Base-by-base conservation (phyloP, 768 basidiomycete species). In the Podaxis carcinomalis region DNA sequence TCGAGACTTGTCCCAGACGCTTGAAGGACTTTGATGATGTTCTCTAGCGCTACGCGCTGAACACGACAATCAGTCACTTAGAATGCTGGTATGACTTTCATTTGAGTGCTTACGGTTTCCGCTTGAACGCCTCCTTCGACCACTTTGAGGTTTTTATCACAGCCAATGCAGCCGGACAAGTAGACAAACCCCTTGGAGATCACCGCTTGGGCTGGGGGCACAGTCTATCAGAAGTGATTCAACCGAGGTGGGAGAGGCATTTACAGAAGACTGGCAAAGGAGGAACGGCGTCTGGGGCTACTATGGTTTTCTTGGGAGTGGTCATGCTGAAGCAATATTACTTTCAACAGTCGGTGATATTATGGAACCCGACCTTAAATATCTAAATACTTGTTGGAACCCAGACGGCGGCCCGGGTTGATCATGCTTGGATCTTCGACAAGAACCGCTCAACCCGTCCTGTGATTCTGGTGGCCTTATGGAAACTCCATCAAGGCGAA, bases 1-100 rank as follows among this genome's bases (percentile, higher is more conserved):
- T 75, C 71, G n/a, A 78, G 68, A 9, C 69, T 70, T 2, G 78
- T 78, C 16, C 77, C 77, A 2, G 77, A 72, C 35, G 75, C 78
- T 55, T 76, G 71, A 14, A 79, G 70, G n/a, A 79, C 72, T 50
- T 73, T 69, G 2, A 67, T 65, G n/a, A 79, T 64, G 59, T 80
- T 78, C 62, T 76, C 72, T 44, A 78, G 56, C 5, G 75, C 75
- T 7, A 70, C 72, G 16, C 73, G 72, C 75, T 79, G 35, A 27
- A 35, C 25, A 21, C 23, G 16, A 40, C 6, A 32, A 47, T 9
- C 19, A 25, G 9, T 64, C n/a, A 13, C 23, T 10, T 23, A 19
- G 37, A 28, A 47, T 49, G 19, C 11, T 21, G 32, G 21, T 32
- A 7, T 5, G 32, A 14, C 46, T 37, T 27, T 28, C 35, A 35